Evolutionary conservation across 164 flowering plant species (phyloP), one percentile per base, ranked within the genome.

Genomic region (Macadamia integrifolia): DNA sequence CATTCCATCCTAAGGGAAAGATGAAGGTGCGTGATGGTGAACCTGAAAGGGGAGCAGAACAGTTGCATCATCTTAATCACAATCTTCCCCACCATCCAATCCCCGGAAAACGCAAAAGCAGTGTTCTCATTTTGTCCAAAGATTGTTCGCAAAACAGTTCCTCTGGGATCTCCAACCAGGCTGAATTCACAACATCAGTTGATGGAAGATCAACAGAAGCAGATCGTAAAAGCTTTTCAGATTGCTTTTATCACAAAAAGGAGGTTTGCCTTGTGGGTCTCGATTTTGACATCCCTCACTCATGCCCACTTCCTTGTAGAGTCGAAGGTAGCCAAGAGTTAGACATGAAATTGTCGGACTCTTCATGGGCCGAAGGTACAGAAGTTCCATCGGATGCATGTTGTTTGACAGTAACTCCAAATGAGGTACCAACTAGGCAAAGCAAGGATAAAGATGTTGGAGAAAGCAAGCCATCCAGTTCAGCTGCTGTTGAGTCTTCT

Each of bases 241-340:
- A 73, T 52, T 70, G 71, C 40, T 73, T 77, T 61, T 67, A 71
- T 74, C 23, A 73, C 48, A 31, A 58, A 8, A 64, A 61, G 66
- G 75, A 70, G 70, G 66, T 52, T 62, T 66, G 70, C 62, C 71
- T 71, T 53, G 67, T 58, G 4, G 80, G 71, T 58, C 65, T 65
- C 14, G 17, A 55, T 60, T 71, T 83, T 71, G 81, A 76, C 30
- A 66, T 82, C 72, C 80, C 90, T 10, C 80, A 70, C 65, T 86
- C 90, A n/a, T 77, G 86, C 66, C 86, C 89, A n/a, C 79, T 84
- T 62, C 81, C 85, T 66, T 62, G 72, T 70, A 17, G 62, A 46
- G 71, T 30, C 70, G 81, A 80, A 64, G 53, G 56, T 31, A 67
- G 62, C 23, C 30, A 60, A n/a, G 58, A 60, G 58, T 58, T 74